Evolutionary conservation across 352 stramenopile species (phyloP).

Genomic region (Pythium apleroticum): DNA sequence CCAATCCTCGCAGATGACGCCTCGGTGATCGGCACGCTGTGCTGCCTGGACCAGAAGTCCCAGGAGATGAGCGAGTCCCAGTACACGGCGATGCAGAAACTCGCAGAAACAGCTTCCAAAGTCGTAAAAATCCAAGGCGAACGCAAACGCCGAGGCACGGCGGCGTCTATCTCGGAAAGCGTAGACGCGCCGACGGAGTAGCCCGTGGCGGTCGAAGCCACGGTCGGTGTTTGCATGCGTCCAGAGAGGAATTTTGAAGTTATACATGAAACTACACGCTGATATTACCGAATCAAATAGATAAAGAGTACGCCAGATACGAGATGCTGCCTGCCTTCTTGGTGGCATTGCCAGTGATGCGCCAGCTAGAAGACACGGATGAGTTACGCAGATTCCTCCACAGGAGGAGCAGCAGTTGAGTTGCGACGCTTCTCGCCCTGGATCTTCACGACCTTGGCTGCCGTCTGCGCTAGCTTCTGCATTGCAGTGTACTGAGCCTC

Average conservation of each 20-base stretch:
- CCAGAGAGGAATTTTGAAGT: no score
- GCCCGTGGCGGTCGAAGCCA: background rate
- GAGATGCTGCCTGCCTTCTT: no score
- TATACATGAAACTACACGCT: no score
- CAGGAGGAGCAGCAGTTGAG: background rate
- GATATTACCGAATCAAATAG: no score
- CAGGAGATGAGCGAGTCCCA: constrained; percentile 27
- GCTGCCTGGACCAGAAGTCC: constrained; percentile 28
- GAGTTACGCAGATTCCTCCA: background rate
- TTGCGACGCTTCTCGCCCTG: constrained; percentile 17
- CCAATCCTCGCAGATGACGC: constrained; percentile 32
- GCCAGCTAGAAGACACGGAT: background rate
- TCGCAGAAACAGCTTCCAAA: constrained; percentile 49
- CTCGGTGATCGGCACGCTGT: constrained; percentile 54
- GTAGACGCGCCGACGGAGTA: background rate
- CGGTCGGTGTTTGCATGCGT: background rate
- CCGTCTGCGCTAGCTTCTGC: constrained; percentile 37
- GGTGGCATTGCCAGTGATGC: background rate
- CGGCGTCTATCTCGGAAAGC: background rate
- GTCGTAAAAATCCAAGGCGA: constrained; percentile 36
- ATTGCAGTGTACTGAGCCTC: constrained; percentile 28
- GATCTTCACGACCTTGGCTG: constrained; percentile 46
- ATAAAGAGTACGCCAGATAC: no score
- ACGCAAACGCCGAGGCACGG: background rate
- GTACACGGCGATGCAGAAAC: constrained; percentile 15